Evolutionary conservation across 2,329 filamentous ascomycete species (phyloP), one percentile per base, ranked within the genome.

Genomic region (Didymella segeticola): DNA sequence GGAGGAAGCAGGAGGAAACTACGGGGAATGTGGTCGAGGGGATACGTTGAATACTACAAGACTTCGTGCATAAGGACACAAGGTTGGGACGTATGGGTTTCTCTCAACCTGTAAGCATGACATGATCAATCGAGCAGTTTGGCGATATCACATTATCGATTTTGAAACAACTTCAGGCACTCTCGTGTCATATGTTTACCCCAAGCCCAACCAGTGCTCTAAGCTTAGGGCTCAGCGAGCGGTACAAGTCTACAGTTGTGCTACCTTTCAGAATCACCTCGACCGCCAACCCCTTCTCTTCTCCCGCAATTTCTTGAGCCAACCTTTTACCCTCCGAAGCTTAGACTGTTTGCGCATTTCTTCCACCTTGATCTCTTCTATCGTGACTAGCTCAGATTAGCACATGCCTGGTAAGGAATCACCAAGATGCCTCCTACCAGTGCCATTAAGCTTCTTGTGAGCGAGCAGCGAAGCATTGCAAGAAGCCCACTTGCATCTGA

Each of bases 1-100:
- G 62, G 47, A 11, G 46, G 3, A 10, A 33, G n/a, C 4, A 25
- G 5, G 38, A 25, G 15, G 17, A 10, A 8, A 8, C 6, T 4
- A 11, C 8, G 14, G 20, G 29, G 29, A 4, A 34, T 19, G 30
- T 19, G 31, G 23, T 23, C 3, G 2, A 22, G 14, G 43, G 38
- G 29, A 19, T 12, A 12, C 14, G 51, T n/a, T 11, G 22, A 6
- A 17, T 29, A 9, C 36, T 22, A n/a, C 5, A 42, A 11, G 17
- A 43, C 17, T 25, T n/a, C 36, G 27, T 36, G 27, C 31, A 39
- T 20, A 30, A n/a, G 22, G 17, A 15, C 15, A 20, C 31, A 6
- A 29, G n/a, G 26, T 17, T 29, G 41, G 27, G 17, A 34, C 53
- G 46, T 49, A 53, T 41, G 29, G n/a, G 56, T 48, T 38, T 47